These are phyloP conservation scores for Leishmania tarentolae DNA, from an alignment of 208 protist species.

Conservation along the genomic window DNA sequence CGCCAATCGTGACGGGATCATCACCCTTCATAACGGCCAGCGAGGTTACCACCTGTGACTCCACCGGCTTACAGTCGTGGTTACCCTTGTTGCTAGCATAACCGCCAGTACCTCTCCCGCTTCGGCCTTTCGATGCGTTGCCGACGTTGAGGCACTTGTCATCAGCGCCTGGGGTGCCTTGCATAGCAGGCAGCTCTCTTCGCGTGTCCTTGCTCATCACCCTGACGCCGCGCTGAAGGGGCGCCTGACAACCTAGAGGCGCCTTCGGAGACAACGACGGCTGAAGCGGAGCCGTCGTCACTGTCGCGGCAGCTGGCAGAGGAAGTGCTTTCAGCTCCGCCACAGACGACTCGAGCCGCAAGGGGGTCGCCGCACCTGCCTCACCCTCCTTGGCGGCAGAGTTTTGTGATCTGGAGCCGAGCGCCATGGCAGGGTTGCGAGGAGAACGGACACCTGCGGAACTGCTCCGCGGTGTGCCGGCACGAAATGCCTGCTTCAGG, in stretches of 20 bases:
- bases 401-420: not conserved
- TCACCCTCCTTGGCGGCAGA: too few species aligned
- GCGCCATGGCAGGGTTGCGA: not conserved
- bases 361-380: not conserved
- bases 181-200: too few species aligned
- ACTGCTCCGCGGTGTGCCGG: not conserved
- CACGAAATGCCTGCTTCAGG: not conserved
- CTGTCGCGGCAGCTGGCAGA: not conserved
- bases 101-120: not conserved
- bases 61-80: not conserved
- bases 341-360: not conserved
- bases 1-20: too few species aligned
- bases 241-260: conserved; percentile 8
- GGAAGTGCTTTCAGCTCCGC: not conserved
- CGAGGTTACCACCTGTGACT: not conserved
- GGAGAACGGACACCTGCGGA: not conserved
- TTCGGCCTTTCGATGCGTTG: too few species aligned
- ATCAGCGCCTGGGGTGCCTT: not conserved
- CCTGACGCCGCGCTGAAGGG: conserved; percentile 21
- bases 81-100: not conserved
- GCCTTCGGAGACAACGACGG: not conserved
- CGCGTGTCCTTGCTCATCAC: not conserved
- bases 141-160: not conserved
- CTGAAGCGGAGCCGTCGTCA: not conserved
- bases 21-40: not conserved